Evolutionary conservation across 768 basidiomycete species (phyloP).

Genomic region (Tremella yokohamensis): DNA sequence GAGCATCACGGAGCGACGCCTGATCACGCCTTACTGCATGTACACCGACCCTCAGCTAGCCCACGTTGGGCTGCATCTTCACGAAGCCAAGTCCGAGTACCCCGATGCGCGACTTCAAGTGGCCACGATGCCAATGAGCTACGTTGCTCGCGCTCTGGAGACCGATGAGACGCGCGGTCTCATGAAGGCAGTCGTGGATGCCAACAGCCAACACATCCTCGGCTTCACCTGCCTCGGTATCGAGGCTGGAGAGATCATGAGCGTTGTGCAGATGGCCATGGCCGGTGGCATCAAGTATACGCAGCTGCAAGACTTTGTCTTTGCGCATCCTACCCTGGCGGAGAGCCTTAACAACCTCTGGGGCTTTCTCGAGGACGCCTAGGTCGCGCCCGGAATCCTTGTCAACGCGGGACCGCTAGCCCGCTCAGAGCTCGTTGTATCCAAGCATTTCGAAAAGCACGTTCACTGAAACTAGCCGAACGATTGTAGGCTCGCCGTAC

Average conservation of each 20-base stretch:
- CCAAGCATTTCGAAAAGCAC: no score
- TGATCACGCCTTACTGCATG: conserved; percentile 17
- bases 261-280: conserved; percentile 20
- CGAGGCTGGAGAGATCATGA: conserved; percentile 25
- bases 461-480: no score
- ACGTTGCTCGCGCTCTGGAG: conserved; percentile 21
- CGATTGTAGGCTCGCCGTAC: no score
- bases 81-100: conserved; percentile 5
- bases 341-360: conserved; percentile 23
- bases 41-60: conserved; percentile 25
- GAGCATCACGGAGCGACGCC: conserved; percentile 5
- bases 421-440: no score
- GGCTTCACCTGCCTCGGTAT: conserved; percentile 15
- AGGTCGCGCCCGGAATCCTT: not conserved
- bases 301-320: conserved; percentile 13
- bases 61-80: conserved; percentile 19
- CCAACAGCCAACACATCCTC: conserved; percentile 5
- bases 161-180: not conserved
- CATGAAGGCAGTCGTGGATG: conserved; percentile 3
- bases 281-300: conserved; percentile 12
- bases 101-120: conserved; percentile 5
- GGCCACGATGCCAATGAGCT: conserved; percentile 22
- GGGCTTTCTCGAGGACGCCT: conserved; percentile 9
- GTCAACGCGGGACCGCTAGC: no score
- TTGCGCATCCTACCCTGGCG: conserved; percentile 19